Evolutionary conservation across 805 yeast genomes (phyloP), one percentile per base, ranked within the genome.

Genomic region (Ogataea allantospora): DNA sequence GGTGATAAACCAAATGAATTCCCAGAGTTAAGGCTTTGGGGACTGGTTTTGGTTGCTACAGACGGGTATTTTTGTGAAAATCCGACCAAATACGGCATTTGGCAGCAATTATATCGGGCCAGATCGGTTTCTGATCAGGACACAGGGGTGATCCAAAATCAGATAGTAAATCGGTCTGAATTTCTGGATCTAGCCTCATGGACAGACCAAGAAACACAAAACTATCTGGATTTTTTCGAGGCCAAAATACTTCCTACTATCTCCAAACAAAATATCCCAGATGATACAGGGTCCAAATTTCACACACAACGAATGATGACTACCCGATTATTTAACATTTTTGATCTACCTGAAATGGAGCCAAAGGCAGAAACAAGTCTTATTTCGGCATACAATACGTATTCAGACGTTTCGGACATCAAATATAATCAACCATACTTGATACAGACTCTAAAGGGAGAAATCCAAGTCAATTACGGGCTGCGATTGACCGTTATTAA

Each of bases 191-290:
- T 79, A 3, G 33, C 67, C 8, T 54, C 58, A 10, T 77, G 87
- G 82, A 60, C 67, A 27, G 69, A 70, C n/a, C 50, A 52, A 2
- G 63, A 72, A 38, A 64, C 70, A 3, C 65, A 66, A 4, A 55
- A 64, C 18, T 83, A 78, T 54, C 54, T 79, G 18, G 62, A 68
- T 15, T 75, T 83, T 78, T 66, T 74, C 35, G 60, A 66, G 34
- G 65, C 7, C 56, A 55, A 25, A 33, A 32, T 38, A 21, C 44
- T 31, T 7, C 52, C 52, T 2, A 24, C 25, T 1, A 36, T 44
- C 10, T 33, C 46, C 10, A 39, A 40, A 28, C 45, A 38, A 7
- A 34, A 34, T 12, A 11, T 38, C 9, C 29, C 38, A 4, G 41
- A 44, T 19, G 38, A 30, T 5, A 24, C 21, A 2, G 23, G 41